These are phyloP conservation scores for Trichosporon sp. DNA, from an alignment of 1,284 basidiomycete genomes.

Conservation along the genomic window DNA sequence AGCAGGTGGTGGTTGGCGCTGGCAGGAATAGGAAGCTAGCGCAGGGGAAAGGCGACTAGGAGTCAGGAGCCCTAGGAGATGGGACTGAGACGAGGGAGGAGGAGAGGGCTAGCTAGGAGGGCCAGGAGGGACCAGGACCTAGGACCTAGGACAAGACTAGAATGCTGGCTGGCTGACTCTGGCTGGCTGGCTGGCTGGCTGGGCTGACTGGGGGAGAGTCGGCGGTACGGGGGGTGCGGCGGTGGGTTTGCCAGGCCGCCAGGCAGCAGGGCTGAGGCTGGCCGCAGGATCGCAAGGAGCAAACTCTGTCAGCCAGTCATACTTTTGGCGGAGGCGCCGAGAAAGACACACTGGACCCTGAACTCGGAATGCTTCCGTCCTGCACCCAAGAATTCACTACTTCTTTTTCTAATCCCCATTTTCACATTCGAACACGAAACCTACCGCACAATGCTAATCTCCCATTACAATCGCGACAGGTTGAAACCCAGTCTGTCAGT, in stretches of 20 bases:
- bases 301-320: constrained; percentile 15
- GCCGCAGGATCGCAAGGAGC: constrained; percentile 7
- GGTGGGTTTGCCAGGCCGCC: background rate
- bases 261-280: background rate
- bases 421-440: background rate
- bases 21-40: background rate
- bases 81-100: background rate
- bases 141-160: background rate
- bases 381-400: constrained; percentile 5
- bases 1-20: no score
- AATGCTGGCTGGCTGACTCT: background rate
- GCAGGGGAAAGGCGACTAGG: background rate
- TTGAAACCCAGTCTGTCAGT: background rate
- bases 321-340: constrained; percentile 10
- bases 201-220: no score
- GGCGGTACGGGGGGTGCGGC: background rate
- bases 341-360: background rate
- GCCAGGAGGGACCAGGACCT: background rate
- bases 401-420: background rate
- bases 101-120: background rate
- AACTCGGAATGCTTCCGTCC: background rate
- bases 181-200: no score
- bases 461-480: background rate
- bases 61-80: constrained; percentile 3
- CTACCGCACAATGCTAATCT: background rate